Evolutionary conservation across 2,329 filamentous ascomycete genomes (phyloP), one percentile per base, ranked within the genome.

Genomic region (Colletotrichum sidae): DNA sequence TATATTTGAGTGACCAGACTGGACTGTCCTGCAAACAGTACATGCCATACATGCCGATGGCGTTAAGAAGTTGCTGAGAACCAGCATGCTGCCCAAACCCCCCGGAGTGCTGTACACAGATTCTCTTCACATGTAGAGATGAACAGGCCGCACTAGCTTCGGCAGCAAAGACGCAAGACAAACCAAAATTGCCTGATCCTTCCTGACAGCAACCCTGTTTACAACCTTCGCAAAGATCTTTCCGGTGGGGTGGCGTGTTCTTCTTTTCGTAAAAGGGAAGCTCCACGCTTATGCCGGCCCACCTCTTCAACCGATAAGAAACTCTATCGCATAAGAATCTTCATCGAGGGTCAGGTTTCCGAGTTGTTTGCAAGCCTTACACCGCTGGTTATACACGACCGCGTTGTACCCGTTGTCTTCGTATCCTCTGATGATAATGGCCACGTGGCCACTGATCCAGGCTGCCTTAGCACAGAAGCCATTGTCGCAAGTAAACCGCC

Each of bases 311-410:
- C 25, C 51, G 38, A 41, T 54, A 54, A 9, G 38, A 17, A 13
- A 54, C 38, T 13, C 51, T 15, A 6, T 54, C 51, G 10, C 35
- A 6, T 44, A 54, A 11, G 15, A 42, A n/a, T 42, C 3, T 1
- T 33, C 13, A 9, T 54, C 38, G 7, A 54, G 1, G 3, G 51
- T 44, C 6, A 54, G 25, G 2, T 12, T 54, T 12, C 51, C 51
- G 38, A 54, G 51, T 8, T 41, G 13, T 11, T 75, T 68, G 68
- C 75, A 81, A 1, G 5, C 2, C 9, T 56, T 69, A 71, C 79
- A 81, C 1, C 72, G 72, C 56, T 81, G 79, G 45, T 76, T 71
- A 61, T 75, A 80, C 0, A 80, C 75, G 8, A 71, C 45, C 1
- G 72, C 78, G 49, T 79, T 79, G 68, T 81, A 81, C 8, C 68